A percentile compares a stretch with the other conserved stretches of the same genome.
phyloP scores from a whole-genome alignment of 2,329 filamentous ascomycete genomes.

The Rachicladosporium sp. region DNA sequence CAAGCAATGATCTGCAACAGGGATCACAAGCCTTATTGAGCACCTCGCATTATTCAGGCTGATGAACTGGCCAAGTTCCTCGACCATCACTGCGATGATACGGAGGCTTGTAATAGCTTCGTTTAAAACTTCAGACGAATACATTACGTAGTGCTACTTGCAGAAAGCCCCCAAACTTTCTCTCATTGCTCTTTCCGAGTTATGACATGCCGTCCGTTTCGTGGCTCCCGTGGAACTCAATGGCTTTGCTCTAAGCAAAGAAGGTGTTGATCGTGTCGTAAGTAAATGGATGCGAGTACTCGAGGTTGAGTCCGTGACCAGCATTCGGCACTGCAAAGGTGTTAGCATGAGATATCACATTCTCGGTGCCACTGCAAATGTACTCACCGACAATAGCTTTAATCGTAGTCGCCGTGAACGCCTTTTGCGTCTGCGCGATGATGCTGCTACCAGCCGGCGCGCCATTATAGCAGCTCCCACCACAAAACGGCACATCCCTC shows the following conservation, averaged over 20 bases:
- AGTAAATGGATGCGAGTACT: constrained; percentile 20
- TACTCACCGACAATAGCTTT: constrained; percentile 23
- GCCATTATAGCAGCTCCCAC: constrained; percentile 42
- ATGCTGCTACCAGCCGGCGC: constrained; percentile 32
- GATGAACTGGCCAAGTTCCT: no score
- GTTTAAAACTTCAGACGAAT: no score
- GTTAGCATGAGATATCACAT: constrained; percentile 18
- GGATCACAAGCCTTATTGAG: no score
- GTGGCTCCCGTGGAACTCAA: no score
- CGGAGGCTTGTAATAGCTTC: no score
- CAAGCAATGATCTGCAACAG: no score
- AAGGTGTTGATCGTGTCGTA: constrained; percentile 19
- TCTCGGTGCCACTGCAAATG: constrained; percentile 9
- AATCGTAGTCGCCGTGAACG: constrained; percentile 31
- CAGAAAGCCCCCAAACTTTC: no score
- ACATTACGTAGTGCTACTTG: no score
- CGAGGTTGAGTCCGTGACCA: constrained; percentile 23
- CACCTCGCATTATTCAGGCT: no score
- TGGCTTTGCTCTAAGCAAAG: constrained; percentile 11
- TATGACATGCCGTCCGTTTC: no score
- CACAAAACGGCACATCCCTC: constrained; percentile 42
- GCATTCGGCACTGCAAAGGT: constrained; percentile 43
- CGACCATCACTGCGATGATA: no score
- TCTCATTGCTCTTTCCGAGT: no score
- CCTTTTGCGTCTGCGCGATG: constrained; percentile 29